Base-by-base conservation (phyloP, 345 rosid genomes). In the Eucalyptus shirleyi region DNA sequence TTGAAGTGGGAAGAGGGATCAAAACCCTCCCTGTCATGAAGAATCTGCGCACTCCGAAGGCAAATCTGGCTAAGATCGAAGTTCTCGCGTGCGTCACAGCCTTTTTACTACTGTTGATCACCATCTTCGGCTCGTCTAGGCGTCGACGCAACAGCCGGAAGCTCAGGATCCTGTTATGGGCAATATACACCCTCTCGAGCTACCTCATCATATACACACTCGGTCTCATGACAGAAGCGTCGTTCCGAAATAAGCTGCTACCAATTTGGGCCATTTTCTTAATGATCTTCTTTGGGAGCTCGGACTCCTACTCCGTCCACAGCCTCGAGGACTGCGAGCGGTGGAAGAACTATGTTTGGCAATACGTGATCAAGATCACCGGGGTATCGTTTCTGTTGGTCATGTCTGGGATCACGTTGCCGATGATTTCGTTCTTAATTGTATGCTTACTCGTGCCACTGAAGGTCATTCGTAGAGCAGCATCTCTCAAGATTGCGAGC, bases 111-210 rank as follows among this genome's bases (percentile, higher is more conserved):
- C 1, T 59, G n/a, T 59, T 26, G 65, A 0, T 59, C n/a, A 26
- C 65, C 65, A 59, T 59, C 65, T 59, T 1, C n/a, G 65, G 65
- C 7, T 59, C n/a, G 65, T 59, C 3, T 10, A 59, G 65, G 65
- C n/a, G 65, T 11, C n/a, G 65, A 5, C 3, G 0, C n/a, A 59
- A 59, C n/a, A 4, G 13, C n/a, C n/a, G 0, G 65, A 0, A 0
- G 65, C 65, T 59, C 65, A 59, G 65, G n/a, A 59, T 10, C n/a
- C 65, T 59, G 15, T 59, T 59, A 59, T 59, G 65, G 65, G 65
- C 65, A 59, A 12, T 12, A 59, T 59, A 59, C 7, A 59, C 65
- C 65, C 65, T 59, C n/a, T 4, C 65, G n/a, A 59, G 65, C n/a
- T 59, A 59, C n/a, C 65, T 59, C 15, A 59, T 59, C 65, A 0